Evolutionary conservation across 768 basidiomycete species (phyloP).

Genomic region (Coprinopsis strossmayeri): DNA sequence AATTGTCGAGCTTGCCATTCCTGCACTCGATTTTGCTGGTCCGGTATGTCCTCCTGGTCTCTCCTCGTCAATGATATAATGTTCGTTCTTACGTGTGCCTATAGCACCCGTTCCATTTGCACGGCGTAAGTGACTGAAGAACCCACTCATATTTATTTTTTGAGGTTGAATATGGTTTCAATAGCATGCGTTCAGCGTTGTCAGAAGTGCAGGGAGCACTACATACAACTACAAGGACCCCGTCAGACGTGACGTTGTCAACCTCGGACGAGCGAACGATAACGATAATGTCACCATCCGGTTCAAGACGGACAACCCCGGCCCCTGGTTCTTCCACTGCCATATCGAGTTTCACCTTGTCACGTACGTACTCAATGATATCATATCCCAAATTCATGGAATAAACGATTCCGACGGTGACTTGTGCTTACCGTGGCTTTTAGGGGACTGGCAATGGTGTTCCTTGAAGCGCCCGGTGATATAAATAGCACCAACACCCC

Average conservation of each 20-base stretch:
- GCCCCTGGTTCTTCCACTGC: conserved; percentile 49
- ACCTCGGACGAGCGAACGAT: conserved; percentile 27
- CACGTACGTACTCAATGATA: conserved; percentile 9
- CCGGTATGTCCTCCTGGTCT: conserved; percentile 2
- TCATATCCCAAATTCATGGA: neutral
- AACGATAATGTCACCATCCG: conserved; percentile 47
- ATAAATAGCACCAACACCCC: conserved; percentile 7
- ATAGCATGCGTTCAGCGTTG: conserved; percentile 33
- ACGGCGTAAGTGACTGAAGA: conserved; percentile 43
- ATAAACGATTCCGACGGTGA: neutral
- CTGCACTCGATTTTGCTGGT: conserved; percentile 21
- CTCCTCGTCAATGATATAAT: neutral
- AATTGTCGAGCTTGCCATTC: conserved; percentile 41
- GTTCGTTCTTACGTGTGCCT: neutral
- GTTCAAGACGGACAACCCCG: conserved; percentile 63
- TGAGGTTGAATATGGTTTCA: too few species aligned
- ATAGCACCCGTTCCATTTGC: conserved; percentile 39
- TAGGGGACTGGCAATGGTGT: conserved; percentile 26
- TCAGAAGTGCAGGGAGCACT: conserved; percentile 33
- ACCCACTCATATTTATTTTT: too few species aligned
- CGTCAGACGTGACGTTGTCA: conserved; percentile 49
- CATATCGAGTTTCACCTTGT: conserved; percentile 2
- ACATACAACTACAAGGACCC: conserved; percentile 46
- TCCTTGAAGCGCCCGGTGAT: conserved; percentile 22
- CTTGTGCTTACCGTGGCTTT: neutral